Evolutionary conservation across 2,329 filamentous ascomycete species (phyloP), one percentile per base, ranked within the genome.

Genomic region (Monilinia vaccinii-corymbosi): DNA sequence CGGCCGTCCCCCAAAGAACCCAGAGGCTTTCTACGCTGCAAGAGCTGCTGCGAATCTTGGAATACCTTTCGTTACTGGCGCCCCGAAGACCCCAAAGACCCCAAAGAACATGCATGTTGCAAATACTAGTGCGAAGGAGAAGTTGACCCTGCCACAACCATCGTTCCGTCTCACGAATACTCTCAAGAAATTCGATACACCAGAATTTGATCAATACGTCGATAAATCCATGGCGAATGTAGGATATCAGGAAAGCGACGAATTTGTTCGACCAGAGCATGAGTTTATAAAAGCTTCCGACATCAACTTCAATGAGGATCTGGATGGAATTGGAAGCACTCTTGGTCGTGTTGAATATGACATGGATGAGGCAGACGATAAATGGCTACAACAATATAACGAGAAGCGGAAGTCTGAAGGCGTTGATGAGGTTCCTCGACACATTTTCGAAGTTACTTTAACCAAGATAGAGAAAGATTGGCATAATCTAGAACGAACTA

Each of bases 381-480:
- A 92, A 76, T 99, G 94, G 94, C 78, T 99, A 31, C 88, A 94
- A 67, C 83, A 85, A 44, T 84, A 93, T 71, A 99, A 99, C 69
- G 76, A 78, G 14, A 85, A 88, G 68, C 84, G 94, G 61, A 89
- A 86, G 71, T 80, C 82, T 28, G 83, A 88, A 66, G 85, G 87
- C 49, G 83, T 90, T 25, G 90, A 95, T 66, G 80, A 85, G 2
- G 94, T 99, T 68, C 95, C 92, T 52, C 89, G 92, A 23, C 92
- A 96, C 64, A 85, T 97, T 55, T 97, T 99, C 70, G 94, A 99
- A 73, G 95, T 97, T 63, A 95, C 92, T 18, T 95, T 99, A 76
- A 99, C 94, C 11, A 97, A 97, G 73, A 97, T 99, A 62, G 94
- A 99, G 74, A 97, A 97, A 75, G 93, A 97, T 73, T 99, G 94